A percentile compares a stretch with the other conserved stretches of the same genome.
Evolutionary conservation across 768 basidiomycete genomes (phyloP).

Genomic region (Porphyrellus cyaneotinctus): DNA sequence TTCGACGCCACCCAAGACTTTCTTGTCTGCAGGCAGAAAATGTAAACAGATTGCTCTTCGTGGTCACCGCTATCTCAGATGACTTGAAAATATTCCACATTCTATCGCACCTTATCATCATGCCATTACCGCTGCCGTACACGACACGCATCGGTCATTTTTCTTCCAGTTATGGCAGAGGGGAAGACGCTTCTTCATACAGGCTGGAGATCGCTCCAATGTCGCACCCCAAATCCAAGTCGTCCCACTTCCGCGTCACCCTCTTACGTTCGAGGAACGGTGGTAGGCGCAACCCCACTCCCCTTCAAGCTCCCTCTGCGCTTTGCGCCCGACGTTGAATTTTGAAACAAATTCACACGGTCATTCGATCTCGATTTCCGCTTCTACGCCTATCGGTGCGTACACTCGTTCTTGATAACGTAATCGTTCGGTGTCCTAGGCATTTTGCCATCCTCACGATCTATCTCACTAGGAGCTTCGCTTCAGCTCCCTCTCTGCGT

Average conservation of each 20-base stretch:
- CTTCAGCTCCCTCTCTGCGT: no score
- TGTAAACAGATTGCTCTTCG: no score
- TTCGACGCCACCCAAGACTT: not conserved
- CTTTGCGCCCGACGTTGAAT: constrained; percentile 3
- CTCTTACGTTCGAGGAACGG: not conserved
- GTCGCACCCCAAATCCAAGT: not conserved
- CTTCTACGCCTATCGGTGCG: constrained; percentile 8
- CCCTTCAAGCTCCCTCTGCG: not conserved
- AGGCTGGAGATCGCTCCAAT: not conserved
- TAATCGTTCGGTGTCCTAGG: not conserved
- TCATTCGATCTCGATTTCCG: not conserved
- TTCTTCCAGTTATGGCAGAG: no score
- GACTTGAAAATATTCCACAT: no score
- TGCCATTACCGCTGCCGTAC: no score
- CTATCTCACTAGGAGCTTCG: not conserved
- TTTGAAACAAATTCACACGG: constrained; percentile 5
- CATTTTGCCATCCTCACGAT: no score
- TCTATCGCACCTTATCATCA: no score
- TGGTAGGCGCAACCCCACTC: not conserved
- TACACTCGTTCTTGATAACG: not conserved
- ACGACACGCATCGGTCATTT: no score
- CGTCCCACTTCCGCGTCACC: not conserved
- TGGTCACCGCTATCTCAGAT: no score
- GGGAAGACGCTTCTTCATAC: not conserved
- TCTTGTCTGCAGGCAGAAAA: not conserved